Base-by-base conservation (phyloP, 1,284 basidiomycete species). In the Trichosporon faecale region DNA sequence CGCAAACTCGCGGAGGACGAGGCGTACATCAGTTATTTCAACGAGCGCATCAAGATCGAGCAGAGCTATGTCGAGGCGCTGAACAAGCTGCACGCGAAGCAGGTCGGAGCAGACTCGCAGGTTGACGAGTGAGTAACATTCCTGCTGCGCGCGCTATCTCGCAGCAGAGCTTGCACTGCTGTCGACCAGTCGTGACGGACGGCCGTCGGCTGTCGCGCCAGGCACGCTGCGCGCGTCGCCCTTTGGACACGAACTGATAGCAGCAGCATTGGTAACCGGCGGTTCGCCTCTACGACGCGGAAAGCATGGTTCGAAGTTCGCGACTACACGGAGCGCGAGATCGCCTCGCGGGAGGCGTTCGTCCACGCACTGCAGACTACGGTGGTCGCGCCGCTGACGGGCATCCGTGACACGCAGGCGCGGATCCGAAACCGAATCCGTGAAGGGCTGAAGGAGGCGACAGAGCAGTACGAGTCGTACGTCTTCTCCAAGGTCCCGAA, bases 371-470 rank as follows among this genome's bases (percentile, higher is more conserved):
- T 95, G 61, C 86, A 85, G n/a, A 82, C 86, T 57, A 91, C 93
- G 79, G 88, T 93, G 21, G 87, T 95, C 68, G 87, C 83, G 65
- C 89, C 89, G 5, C 85, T 95, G 61, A 85, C 86, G 29, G 76
- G 85, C 33, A 37, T 72, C 21, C 70, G 93, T 90, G 93, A 94
- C 74, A 91, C 90, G 8, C 93, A 95, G 85, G 91, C 92, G 68
- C 88, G 93, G 49, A 94, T 93, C 29, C 87, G 91, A 33, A 92
- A 91, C 79, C 89, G 92, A n/a, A 91, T 96, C 79, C 91, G 91
- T 76, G 93, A 95, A 74, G 93, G 94, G 78, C 83, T 94, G 72
- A 94, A 93, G 81, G 88, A 88, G 8, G 92, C 93, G 0, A 86
- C 86, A 16, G 79, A 49, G 16, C 76, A 89, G 21, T 93, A 95